Evolutionary conservation across 805 yeast genomes (phyloP).

Genomic region (Citeromyces matritensis): DNA sequence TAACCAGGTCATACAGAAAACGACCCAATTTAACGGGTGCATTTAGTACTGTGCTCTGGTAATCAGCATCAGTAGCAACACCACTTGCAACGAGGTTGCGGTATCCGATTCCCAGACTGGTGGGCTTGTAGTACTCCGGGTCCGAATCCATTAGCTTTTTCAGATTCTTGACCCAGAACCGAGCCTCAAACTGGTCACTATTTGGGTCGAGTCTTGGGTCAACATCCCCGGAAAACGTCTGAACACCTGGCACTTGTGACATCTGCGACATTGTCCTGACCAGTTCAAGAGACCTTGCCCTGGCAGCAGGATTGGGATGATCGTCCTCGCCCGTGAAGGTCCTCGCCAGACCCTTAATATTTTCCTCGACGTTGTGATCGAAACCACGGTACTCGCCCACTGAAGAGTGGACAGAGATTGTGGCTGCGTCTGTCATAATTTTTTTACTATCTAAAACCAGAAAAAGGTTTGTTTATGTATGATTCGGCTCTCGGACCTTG

Average conservation of each 20-base stretch:
- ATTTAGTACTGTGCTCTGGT: constrained; percentile 43
- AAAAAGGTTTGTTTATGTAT: too few relatives aligned
- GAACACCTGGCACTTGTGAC: constrained; percentile 35
- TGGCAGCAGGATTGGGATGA: constrained; percentile 2
- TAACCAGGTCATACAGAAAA: constrained; percentile 12
- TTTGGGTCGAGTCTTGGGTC: constrained; percentile 42
- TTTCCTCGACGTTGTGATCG: constrained; percentile 13
- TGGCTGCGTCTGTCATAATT: too few relatives aligned
- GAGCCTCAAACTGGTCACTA: constrained; percentile 40
- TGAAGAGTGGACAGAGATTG: constrained; percentile 1
- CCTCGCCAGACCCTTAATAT: constrained; percentile 27
- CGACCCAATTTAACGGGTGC: constrained; percentile 13
- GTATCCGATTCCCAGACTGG: constrained; percentile 44
- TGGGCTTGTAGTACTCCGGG: constrained; percentile 48
- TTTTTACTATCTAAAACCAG: too few relatives aligned
- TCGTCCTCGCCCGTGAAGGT: constrained; percentile 11
- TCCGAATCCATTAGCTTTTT: constrained; percentile 35
- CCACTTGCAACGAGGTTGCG: constrained; percentile 46
- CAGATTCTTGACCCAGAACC: constrained; percentile 55
- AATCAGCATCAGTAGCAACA: constrained; percentile 53
- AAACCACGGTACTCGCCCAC: constrained; percentile 19
- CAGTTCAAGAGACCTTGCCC: constrained; percentile 6
- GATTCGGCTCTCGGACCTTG: too few relatives aligned
- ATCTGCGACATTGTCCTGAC: constrained; percentile 26
- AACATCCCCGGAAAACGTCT: constrained; percentile 16